Conservation (phyloP, 2,329 filamentous ascomycete species). For the Apiospora koreana region DNA sequence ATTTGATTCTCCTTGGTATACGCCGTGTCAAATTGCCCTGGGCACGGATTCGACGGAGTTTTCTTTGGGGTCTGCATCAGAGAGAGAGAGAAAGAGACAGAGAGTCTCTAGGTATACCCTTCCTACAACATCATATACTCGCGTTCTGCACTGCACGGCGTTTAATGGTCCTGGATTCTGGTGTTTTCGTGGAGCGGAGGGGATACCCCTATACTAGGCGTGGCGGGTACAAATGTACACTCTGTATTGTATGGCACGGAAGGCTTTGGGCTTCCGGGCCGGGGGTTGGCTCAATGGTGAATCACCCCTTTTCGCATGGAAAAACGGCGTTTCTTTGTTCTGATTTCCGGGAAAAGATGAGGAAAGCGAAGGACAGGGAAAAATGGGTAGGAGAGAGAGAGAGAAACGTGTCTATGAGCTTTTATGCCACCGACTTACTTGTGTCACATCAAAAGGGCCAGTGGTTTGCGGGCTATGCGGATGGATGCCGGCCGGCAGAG, state of each 20-base stretch:
- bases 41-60: conserved; percentile 7
- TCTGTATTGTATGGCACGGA: conserved; percentile 8
- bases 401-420: neutral
- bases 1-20: neutral
- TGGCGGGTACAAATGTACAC: conserved; percentile 1
- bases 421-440: neutral
- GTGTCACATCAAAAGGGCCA: neutral
- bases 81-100: neutral
- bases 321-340: conserved; percentile 6
- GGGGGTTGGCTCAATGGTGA: neutral
- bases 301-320: conserved; percentile 6
- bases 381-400: neutral
- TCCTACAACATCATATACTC: conserved; percentile 11
- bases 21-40: neutral
- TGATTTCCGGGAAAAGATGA: neutral
- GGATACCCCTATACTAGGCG: conserved; percentile 10
- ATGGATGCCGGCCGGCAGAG: neutral
- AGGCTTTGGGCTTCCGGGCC: neutral
- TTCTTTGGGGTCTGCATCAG: conserved; percentile 8
- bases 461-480: neutral
- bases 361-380: neutral
- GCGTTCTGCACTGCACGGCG: conserved; percentile 11
- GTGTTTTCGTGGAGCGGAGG: conserved; percentile 4
- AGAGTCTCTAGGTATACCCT: neutral
- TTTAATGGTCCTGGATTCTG: conserved; percentile 9